A percentile compares a stretch with the other conserved stretches of the same genome.
Conservation (phyloP, 441 rosid genomes). For the Iberis amara region DNA sequence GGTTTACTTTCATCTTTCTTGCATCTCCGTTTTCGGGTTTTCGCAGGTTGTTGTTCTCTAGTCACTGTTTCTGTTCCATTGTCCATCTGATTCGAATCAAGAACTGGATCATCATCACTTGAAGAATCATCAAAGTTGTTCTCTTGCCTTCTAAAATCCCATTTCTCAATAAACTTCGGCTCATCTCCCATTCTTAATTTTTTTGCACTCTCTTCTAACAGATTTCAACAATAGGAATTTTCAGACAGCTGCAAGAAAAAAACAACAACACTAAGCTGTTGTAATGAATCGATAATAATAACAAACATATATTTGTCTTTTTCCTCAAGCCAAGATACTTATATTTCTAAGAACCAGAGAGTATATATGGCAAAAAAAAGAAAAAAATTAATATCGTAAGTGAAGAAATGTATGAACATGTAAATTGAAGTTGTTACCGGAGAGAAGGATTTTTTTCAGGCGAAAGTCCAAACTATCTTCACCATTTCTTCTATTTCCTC, state of each 20-base stretch:
- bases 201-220: neutral
- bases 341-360: too few species aligned
- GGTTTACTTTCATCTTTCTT: conserved; percentile 26
- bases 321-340: too few species aligned
- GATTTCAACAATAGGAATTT: neutral
- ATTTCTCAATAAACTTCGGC: conserved; percentile 25
- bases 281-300: neutral
- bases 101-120: conserved; percentile 15
- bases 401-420: neutral
- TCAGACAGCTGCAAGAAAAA: conserved; percentile 17
- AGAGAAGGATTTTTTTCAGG: conserved; percentile 19
- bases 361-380: too few species aligned
- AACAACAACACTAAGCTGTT: conserved; percentile 5
- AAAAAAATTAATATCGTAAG: neutral
- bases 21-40: conserved; percentile 17
- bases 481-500: neutral
- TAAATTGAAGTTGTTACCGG: conserved; percentile 13
- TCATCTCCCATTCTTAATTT: conserved; percentile 25
- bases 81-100: conserved; percentile 7
- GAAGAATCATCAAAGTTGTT: conserved; percentile 23
- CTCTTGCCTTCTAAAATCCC: conserved; percentile 32
- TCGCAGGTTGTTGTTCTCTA: conserved; percentile 14
- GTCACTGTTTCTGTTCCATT: conserved; percentile 6
- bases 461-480: conserved; percentile 4
- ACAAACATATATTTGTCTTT: neutral